phyloP scores from a whole-genome alignment of 331 rosid species.

The Acacia concinna region DNA sequence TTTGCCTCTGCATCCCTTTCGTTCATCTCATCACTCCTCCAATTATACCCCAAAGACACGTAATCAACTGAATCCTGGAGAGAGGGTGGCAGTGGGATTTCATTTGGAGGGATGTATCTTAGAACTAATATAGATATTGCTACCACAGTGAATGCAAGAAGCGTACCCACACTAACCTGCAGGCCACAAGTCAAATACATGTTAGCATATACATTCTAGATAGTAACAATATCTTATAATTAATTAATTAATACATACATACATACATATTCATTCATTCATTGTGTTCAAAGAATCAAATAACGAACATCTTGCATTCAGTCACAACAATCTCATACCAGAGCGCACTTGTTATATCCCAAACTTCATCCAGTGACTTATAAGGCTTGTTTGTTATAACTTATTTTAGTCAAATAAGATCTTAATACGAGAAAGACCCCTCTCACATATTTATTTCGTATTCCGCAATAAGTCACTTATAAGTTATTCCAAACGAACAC shows the following conservation, averaged over 20 bases:
- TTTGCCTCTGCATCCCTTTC: conserved; percentile 37
- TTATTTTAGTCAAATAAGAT: too few relatives aligned
- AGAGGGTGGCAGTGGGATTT: conserved; percentile 71
- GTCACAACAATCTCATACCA: not conserved
- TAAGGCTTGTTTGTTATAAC: too few relatives aligned
- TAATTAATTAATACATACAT: too few relatives aligned
- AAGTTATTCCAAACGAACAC: not conserved
- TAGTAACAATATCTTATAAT: not conserved
- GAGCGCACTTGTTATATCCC: not conserved
- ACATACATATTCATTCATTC: too few relatives aligned
- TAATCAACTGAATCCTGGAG: conserved; percentile 59
- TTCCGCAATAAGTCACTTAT: too few relatives aligned
- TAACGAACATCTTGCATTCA: not conserved
- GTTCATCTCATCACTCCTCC: conserved; percentile 36
- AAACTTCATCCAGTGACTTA: not conserved
- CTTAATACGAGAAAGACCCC: too few relatives aligned
- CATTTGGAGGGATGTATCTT: conserved; percentile 92
- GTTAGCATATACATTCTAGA: conserved; percentile 20
- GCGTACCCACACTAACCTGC: conserved; percentile 97
- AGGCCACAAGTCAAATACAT: conserved; percentile 20
- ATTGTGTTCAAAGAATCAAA: conserved; percentile 12
- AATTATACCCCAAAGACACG: conserved; percentile 26
- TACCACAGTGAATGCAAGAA: conserved; percentile 81
- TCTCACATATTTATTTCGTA: too few relatives aligned
- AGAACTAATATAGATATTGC: conserved; percentile 85